Evolutionary conservation across 768 basidiomycete genomes (phyloP).

Genomic region (Tylopilus subfusipes): DNA sequence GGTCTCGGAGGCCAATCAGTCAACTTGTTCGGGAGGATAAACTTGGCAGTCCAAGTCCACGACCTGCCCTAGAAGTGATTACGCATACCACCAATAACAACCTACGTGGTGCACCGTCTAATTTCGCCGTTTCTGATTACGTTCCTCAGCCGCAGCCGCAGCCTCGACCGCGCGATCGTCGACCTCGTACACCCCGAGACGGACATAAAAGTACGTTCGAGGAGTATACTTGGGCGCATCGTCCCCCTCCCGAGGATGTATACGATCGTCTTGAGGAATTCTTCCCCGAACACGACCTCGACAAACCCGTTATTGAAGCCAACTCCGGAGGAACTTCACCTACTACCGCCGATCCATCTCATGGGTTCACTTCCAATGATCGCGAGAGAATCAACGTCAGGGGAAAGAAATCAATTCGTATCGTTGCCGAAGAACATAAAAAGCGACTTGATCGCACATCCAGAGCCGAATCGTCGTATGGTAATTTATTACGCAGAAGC

Average conservation of each 20-base stretch:
- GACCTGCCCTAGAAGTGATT: constrained; percentile 31
- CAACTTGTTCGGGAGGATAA: constrained; percentile 25
- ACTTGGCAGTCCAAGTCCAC: constrained; percentile 21
- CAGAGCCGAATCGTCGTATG: constrained; percentile 50
- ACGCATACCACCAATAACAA: constrained; percentile 20
- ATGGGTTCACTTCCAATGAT: constrained; percentile 35
- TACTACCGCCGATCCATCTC: constrained; percentile 52
- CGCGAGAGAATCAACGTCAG: constrained; percentile 42
- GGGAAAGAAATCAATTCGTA: constrained; percentile 88
- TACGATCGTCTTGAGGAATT: constrained; percentile 90
- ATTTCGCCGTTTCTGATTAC: constrained; percentile 19
- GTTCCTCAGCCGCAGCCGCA: constrained; percentile 13
- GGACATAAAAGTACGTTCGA: constrained; percentile 50
- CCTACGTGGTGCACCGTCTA: constrained; percentile 15
- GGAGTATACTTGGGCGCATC: constrained; percentile 81
- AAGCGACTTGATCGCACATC: constrained; percentile 68
- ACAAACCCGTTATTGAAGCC: constrained; percentile 91
- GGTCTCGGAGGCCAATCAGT: constrained; percentile 33
- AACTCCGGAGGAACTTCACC: constrained; percentile 78
- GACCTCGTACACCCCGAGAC: constrained; percentile 29
- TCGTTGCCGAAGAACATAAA: constrained; percentile 88
- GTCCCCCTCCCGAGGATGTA: constrained; percentile 89
- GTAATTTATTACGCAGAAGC: constrained; percentile 66
- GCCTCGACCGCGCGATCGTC: constrained; percentile 14
- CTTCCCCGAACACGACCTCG: constrained; percentile 95